Conservation (phyloP, 1,284 basidiomycete species). For the Malassezia vespertilionis region DNA sequence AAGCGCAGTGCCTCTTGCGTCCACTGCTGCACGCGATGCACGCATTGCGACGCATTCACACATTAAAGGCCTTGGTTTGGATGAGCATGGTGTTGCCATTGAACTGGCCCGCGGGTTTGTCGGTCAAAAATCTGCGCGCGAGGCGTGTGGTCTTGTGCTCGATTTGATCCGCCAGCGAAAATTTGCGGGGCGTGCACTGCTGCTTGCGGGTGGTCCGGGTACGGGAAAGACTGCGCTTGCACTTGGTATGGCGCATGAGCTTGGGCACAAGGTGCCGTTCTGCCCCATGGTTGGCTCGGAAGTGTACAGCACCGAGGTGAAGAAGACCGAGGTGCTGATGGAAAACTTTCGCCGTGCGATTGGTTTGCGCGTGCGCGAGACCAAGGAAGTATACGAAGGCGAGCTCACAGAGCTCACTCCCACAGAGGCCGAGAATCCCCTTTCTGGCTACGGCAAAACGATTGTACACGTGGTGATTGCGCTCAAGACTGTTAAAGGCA, state of each 20-base stretch:
- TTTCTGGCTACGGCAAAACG: constrained; percentile 87
- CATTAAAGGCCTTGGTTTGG: constrained; percentile 88
- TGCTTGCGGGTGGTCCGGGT: constrained; percentile 79
- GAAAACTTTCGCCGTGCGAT: constrained; percentile 91
- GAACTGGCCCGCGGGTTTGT: constrained; percentile 68
- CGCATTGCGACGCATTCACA: constrained; percentile 81
- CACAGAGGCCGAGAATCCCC: constrained; percentile 53
- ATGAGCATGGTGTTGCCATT: constrained; percentile 68
- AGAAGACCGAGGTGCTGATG: constrained; percentile 97
- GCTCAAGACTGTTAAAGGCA: constrained; percentile 95
- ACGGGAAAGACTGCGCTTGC: constrained; percentile 94
- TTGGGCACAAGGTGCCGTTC: constrained; percentile 89
- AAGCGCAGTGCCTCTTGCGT: constrained; percentile 12
- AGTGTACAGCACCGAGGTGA: constrained; percentile 92
- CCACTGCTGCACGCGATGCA: constrained; percentile 25
- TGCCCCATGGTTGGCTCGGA: constrained; percentile 97
- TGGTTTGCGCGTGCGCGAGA: constrained; percentile 63
- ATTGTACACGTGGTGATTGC: constrained; percentile 93
- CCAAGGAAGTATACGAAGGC: constrained; percentile 96
- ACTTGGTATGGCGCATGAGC: constrained; percentile 81
- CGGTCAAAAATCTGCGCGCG: constrained; percentile 77
- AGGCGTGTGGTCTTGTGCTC: constrained; percentile 86
- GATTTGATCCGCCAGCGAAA: constrained; percentile 78
- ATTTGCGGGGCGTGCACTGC: constrained; percentile 77
- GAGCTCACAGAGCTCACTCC: constrained; percentile 96